Evolutionary conservation across 495 filamentous ascomycete species (phyloP), one percentile per base, ranked within the genome.

Genomic region (Aspergillus ostianus): DNA sequence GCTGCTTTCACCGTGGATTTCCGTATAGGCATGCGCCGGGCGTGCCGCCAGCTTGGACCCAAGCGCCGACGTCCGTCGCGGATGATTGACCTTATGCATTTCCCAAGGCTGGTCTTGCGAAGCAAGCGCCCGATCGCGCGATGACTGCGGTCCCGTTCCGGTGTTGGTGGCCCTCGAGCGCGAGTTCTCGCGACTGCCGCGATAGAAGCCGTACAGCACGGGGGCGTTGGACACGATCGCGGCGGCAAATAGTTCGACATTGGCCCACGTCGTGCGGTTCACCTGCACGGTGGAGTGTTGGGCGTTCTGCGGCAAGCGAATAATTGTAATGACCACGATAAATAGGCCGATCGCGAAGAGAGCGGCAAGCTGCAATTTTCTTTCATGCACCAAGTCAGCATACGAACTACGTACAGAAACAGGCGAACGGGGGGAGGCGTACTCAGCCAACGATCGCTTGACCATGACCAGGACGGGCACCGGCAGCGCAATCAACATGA

Each of bases 191-290:
- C 27, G 29, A 6, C 41, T n/a, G 6, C 51, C 51, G 10, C 51
- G 51, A 20, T 53, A 53, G 51, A 53, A 53, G 6, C 59, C 61
- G 50, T 70, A 80, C 6, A 80, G 61, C 0, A 73, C 73, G 0
- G 76, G 76, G 9, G 72, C 67, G 59, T 79, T 80, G 13, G 77
- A 74, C 4, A 80, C 77, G 19, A 79, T 73, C 27, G 73, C 67
- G 19, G 77, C 74, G 18, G 72, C 70, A n/a, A 80, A 65, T 26
- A 73, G 61, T 36, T 80, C 76, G 17, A 76, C 65, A 2, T 70
- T 73, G 15, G 71, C 77, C 75, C 76, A 79, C 2, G 77, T 64
- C 2, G 67, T 78, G 17, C 77, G 70, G 12, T 71, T 78, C 2
- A 70, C 67, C 55, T 79, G 75, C 0, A 61, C 64, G 13, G 70